Evolutionary conservation across 257 asterid genomes (phyloP).

Genomic region (Misopates orontium): DNA sequence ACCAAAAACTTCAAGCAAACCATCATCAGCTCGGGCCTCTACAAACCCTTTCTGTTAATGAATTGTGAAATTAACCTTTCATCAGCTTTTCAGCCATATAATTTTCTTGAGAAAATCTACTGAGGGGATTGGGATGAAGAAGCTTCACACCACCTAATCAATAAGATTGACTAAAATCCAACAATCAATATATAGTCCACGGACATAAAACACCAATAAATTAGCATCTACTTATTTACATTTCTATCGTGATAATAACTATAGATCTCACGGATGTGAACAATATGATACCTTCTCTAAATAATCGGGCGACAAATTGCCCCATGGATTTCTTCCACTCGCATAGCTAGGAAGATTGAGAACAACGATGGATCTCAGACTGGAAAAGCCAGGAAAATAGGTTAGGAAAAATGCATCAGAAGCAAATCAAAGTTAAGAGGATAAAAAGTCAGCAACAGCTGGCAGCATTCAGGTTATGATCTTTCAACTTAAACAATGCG

Average conservation of each 20-base stretch:
- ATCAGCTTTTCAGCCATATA: background rate
- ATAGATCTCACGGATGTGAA: too few relatives aligned
- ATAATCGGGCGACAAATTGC: constrained; percentile 73
- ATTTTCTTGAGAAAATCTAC: too few relatives aligned
- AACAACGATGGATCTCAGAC: constrained; percentile 92
- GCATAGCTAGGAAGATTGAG: constrained; percentile 94
- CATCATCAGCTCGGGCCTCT: constrained; percentile 83
- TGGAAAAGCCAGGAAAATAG: constrained; percentile 31
- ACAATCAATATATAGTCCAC: too few relatives aligned
- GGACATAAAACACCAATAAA: too few relatives aligned
- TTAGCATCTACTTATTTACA: too few relatives aligned
- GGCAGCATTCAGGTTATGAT: background rate
- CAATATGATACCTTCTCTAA: constrained; percentile 63
- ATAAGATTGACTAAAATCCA: too few relatives aligned
- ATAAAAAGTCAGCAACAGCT: background rate
- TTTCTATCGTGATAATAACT: too few relatives aligned
- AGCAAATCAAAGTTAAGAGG: constrained; percentile 13
- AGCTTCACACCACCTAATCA: too few relatives aligned
- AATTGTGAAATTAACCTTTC: background rate
- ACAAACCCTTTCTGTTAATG: constrained; percentile 72
- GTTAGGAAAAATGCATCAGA: constrained; percentile 13
- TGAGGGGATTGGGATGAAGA: too few relatives aligned
- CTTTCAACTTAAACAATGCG: constrained; percentile 10
- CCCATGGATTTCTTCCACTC: constrained; percentile 98
- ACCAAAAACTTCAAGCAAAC: constrained; percentile 72